A percentile compares a stretch with the other conserved stretches of the same genome.
Evolutionary conservation across 2,329 filamentous ascomycete genomes (phyloP).

Genomic region (Alternaria postmessia): DNA sequence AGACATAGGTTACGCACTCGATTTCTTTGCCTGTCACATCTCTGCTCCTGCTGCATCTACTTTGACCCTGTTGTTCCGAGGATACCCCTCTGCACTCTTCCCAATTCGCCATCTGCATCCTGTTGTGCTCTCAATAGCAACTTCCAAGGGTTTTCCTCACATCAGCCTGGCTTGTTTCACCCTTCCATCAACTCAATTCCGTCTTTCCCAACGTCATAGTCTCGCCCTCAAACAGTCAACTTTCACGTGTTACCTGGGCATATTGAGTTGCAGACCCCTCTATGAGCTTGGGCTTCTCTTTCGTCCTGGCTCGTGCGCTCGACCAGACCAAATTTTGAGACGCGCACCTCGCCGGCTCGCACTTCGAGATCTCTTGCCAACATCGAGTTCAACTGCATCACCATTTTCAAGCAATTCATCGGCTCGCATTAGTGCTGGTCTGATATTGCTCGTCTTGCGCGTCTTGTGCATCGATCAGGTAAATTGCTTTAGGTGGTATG

Average conservation of each 20-base stretch:
- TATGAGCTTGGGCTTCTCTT: slow-evolving; percentile 21
- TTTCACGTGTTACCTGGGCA: slow-evolving; percentile 5
- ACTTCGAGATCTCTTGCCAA: slow-evolving; percentile 24
- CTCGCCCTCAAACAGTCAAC: neutral
- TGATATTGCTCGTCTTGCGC: neutral
- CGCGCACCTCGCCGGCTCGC: slow-evolving; percentile 27
- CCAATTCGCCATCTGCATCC: slow-evolving; percentile 18
- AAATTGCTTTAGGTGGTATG: slow-evolving; percentile 33
- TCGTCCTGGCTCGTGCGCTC: slow-evolving; percentile 40
- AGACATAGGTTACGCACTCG: neutral
- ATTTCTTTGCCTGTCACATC: neutral
- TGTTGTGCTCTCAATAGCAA: slow-evolving; percentile 25
- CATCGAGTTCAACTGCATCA: slow-evolving; percentile 14
- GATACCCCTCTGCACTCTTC: slow-evolving; percentile 2
- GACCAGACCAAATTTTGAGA: slow-evolving; percentile 38
- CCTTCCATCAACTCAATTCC: slow-evolving; percentile 19
- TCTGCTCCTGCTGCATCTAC: neutral
- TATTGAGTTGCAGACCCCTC: slow-evolving; percentile 9
- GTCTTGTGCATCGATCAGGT: slow-evolving; percentile 9
- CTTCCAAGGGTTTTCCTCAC: slow-evolving; percentile 27
- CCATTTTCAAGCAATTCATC: slow-evolving; percentile 10
- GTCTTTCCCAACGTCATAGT: slow-evolving; percentile 10
- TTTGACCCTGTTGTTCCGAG: neutral
- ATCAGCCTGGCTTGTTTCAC: slow-evolving; percentile 26
- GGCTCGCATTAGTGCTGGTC: slow-evolving; percentile 2